A percentile compares a stretch with the other conserved stretches of the same genome.
Evolutionary conservation across 345 rosid species (phyloP).

Genomic region (Ricinus communis): DNA sequence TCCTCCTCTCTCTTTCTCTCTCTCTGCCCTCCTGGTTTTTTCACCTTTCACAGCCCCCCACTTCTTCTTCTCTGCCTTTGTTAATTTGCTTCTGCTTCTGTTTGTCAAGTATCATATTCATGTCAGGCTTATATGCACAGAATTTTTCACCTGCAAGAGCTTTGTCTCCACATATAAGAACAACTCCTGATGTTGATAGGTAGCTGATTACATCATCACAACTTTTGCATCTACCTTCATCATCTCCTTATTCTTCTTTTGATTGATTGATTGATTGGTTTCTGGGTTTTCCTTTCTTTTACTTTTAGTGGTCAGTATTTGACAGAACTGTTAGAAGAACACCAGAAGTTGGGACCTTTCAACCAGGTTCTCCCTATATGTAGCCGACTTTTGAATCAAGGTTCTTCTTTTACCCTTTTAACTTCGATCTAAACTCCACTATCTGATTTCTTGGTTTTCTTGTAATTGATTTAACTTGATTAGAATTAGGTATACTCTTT

Average conservation of each 20-base stretch:
- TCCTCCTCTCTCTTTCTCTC: background rate
- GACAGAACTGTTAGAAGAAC: constrained; percentile 79
- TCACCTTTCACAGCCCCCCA: background rate
- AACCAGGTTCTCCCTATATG: constrained; percentile 84
- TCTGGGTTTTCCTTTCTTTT: background rate
- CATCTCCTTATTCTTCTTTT: background rate
- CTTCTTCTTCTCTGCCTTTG: background rate
- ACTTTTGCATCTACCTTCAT: background rate
- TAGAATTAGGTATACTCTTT: background rate
- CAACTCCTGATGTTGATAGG: constrained; percentile 18
- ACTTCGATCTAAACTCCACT: background rate
- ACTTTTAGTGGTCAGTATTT: constrained; percentile 61
- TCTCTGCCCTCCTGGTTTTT: background rate
- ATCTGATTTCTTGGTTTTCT: background rate
- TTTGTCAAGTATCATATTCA: constrained; percentile 1
- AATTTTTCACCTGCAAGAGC: constrained; percentile 20
- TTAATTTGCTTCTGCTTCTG: background rate
- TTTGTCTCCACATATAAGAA: constrained; percentile 15
- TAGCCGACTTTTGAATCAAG: constrained; percentile 86
- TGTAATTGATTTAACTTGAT: too few species aligned
- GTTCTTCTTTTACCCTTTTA: constrained; percentile 35
- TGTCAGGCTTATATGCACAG: constrained; percentile 17
- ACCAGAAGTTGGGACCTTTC: constrained; percentile 94
- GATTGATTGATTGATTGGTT: background rate
- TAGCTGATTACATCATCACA: background rate